Conservation (phyloP, 306 rosid genomes). For the Casuarina glauca region DNA sequence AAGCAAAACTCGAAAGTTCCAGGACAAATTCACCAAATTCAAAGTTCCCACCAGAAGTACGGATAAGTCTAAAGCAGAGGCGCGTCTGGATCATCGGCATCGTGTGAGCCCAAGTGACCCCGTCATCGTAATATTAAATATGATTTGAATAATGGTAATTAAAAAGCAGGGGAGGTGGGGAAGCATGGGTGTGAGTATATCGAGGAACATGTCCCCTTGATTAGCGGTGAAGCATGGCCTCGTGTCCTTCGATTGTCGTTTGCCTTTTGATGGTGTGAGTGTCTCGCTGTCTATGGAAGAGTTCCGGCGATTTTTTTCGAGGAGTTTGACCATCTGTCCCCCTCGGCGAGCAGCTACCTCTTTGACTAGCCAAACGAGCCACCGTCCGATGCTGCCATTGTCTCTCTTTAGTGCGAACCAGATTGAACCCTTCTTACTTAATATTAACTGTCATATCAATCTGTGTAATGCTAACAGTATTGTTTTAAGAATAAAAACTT, state of each 20-base stretch:
- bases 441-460: neutral
- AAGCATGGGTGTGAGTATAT: conserved; percentile 8
- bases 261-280: neutral
- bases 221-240: conserved; percentile 32
- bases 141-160: neutral
- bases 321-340: conserved; percentile 52
- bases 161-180: neutral
- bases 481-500: no score
- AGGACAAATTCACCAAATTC: no score
- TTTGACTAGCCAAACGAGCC: conserved; percentile 16
- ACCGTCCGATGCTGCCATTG: neutral
- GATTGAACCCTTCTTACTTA: neutral
- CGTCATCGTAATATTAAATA: neutral
- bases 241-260: conserved; percentile 24
- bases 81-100: neutral
- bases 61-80: neutral
- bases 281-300: conserved; percentile 1
- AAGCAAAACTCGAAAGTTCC: no score
- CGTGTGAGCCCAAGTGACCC: neutral
- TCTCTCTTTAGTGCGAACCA: conserved; percentile 6
- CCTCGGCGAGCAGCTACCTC: neutral
- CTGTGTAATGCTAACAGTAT: neutral
- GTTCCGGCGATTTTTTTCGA: conserved; percentile 8
- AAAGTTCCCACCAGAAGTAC: no score
- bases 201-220: conserved; percentile 37